Percentiles rank a stretch among this genome's conserved stretches.
These are phyloP conservation scores for Adansonia rubrostipa DNA, from an alignment of 441 rosid species.

Conservation along the genomic window DNA sequence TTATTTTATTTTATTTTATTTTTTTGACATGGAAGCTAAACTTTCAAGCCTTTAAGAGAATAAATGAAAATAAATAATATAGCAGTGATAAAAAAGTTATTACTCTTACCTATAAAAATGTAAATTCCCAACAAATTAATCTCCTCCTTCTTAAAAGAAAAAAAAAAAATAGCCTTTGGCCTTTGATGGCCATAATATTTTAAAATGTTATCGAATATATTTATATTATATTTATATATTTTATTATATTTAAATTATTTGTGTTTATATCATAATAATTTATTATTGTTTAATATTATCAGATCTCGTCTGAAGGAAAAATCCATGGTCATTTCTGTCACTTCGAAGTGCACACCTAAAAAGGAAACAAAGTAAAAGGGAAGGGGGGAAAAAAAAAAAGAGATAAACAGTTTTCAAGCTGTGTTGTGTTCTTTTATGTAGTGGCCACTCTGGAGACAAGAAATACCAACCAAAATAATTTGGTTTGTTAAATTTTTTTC, in stretches of 20 bases:
- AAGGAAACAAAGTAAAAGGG: background rate
- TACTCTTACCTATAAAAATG: background rate
- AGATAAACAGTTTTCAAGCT: constrained; percentile 18
- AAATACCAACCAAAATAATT: constrained; percentile 46
- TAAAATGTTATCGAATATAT: no score
- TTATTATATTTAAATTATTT: no score
- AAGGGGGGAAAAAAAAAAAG: constrained; percentile 24
- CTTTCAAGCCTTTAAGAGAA: no score
- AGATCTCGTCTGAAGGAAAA: background rate
- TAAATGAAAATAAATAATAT: background rate
- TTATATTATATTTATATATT: no score
- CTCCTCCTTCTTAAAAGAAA: background rate
- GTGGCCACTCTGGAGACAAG: constrained; percentile 43
- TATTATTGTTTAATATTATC: no score
- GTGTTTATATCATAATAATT: no score
- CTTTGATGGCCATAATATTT: no score
- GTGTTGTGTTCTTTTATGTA: constrained; percentile 28
- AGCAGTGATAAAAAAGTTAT: background rate
- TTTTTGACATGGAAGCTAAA: no score
- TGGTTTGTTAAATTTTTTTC: constrained; percentile 16
- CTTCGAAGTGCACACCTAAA: background rate
- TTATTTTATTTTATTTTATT: no score
- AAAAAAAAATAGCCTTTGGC: background rate
- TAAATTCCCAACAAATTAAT: background rate
- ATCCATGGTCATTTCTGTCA: constrained; percentile 33